phyloP scores from a whole-genome alignment of 768 basidiomycete genomes.

The Lentinula guzmanii region DNA sequence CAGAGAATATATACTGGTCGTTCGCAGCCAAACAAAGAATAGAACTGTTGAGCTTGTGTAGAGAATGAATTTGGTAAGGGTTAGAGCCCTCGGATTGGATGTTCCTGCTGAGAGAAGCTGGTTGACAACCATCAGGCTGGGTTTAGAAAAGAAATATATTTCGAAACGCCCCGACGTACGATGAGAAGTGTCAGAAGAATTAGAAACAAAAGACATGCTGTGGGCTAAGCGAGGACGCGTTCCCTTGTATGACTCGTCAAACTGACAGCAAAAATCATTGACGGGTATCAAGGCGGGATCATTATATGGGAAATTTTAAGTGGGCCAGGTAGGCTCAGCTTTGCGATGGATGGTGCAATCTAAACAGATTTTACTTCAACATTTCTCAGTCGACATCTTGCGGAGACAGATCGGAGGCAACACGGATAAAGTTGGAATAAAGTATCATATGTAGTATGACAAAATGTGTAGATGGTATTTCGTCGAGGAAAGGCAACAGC shows the following conservation, averaged over 20 bases:
- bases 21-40: slow-evolving; percentile 74
- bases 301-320: not conserved
- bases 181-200: not conserved
- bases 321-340: not conserved
- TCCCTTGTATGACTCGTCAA: not conserved
- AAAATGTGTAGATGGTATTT: not conserved
- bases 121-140: not conserved
- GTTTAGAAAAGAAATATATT: not conserved
- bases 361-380: not conserved
- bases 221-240: not conserved
- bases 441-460: not conserved
- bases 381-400: not conserved
- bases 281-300: not conserved
- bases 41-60: slow-evolving; percentile 65
- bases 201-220: not conserved
- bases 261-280: not conserved
- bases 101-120: slow-evolving; percentile 58
- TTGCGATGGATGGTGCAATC: not conserved
- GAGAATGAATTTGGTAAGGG: slow-evolving; percentile 58
- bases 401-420: not conserved
- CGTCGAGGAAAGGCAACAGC: not conserved
- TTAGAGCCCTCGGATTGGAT: slow-evolving; percentile 33
- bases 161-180: not conserved
- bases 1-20: slow-evolving; percentile 70
- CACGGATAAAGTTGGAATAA: not conserved